Conservation (phyloP, 208 protist genomes). For the Spongospora subterranea region DNA sequence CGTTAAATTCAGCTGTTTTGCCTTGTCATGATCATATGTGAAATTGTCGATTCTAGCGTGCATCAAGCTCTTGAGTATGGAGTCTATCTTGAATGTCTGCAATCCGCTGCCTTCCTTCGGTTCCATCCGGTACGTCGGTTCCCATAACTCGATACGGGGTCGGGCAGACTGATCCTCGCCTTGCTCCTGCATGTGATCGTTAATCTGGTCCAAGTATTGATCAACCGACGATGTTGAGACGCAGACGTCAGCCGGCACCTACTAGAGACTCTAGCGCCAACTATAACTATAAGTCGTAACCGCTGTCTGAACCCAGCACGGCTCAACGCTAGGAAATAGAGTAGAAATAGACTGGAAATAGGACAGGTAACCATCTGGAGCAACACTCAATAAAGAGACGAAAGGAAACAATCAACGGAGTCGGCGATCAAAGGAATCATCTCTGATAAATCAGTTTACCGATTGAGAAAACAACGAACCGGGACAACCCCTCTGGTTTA, state of each 20-base stretch:
- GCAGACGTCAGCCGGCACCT: background rate
- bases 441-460: too few relatives aligned
- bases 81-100: constrained; percentile 6
- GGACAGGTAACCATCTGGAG: too few relatives aligned
- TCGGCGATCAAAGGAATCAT: too few relatives aligned
- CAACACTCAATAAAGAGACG: too few relatives aligned
- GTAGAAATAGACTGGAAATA: too few relatives aligned
- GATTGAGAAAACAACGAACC: too few relatives aligned
- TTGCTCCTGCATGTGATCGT: background rate
- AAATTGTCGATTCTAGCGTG: background rate
- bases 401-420: too few relatives aligned
- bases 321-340: too few relatives aligned
- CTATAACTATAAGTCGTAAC: background rate
- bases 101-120: constrained; percentile 37
- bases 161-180: background rate
- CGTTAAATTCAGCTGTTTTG: background rate
- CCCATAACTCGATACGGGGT: constrained; percentile 44
- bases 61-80: background rate
- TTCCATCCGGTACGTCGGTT: constrained; percentile 22
- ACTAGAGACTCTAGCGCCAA: background rate
- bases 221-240: too few relatives aligned
- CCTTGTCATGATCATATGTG: constrained; percentile 58
- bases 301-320: too few relatives aligned
- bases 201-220: too few relatives aligned
- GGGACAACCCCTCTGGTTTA: too few relatives aligned